Evolutionary conservation across 805 yeast genomes (phyloP).

Genomic region (Yamadazyma ubonensis): DNA sequence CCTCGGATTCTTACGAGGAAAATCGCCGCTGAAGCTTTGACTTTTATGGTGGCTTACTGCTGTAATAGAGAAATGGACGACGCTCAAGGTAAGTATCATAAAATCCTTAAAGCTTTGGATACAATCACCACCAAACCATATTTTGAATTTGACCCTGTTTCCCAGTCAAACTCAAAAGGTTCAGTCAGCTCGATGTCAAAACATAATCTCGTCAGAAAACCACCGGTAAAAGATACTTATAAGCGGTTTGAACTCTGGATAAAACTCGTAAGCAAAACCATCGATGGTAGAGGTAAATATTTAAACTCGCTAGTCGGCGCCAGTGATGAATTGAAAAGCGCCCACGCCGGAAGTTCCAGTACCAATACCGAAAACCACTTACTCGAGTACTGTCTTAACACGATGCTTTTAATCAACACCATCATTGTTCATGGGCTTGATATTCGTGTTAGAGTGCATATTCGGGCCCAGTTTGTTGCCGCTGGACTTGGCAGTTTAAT

Average conservation of each 20-base stretch:
- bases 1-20: slow-evolving; percentile 73
- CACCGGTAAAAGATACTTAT: slow-evolving; percentile 35
- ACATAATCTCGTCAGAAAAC: slow-evolving; percentile 33
- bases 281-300: slow-evolving; percentile 80
- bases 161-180: slow-evolving; percentile 17
- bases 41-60: slow-evolving; percentile 44
- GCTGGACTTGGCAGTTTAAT: slow-evolving; percentile 57
- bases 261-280: slow-evolving; percentile 57
- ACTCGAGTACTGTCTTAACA: slow-evolving; percentile 67
- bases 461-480: slow-evolving; percentile 59
- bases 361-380: slow-evolving; percentile 54
- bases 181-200: slow-evolving; percentile 27
- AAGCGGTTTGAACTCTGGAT: slow-evolving; percentile 73
- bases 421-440: slow-evolving; percentile 50
- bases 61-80: slow-evolving; percentile 24
- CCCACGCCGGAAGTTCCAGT: slow-evolving; percentile 42
- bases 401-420: slow-evolving; percentile 69
- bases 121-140: slow-evolving; percentile 38
- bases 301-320: slow-evolving; percentile 93
- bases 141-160: slow-evolving; percentile 34
- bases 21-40: slow-evolving; percentile 74
- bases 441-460: slow-evolving; percentile 48
- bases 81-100: slow-evolving; percentile 48
- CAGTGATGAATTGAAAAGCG: slow-evolving; percentile 68
- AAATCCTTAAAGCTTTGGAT: slow-evolving; percentile 54